Conservation (phyloP, 768 basidiomycete genomes). For the Boletus fagicola region DNA sequence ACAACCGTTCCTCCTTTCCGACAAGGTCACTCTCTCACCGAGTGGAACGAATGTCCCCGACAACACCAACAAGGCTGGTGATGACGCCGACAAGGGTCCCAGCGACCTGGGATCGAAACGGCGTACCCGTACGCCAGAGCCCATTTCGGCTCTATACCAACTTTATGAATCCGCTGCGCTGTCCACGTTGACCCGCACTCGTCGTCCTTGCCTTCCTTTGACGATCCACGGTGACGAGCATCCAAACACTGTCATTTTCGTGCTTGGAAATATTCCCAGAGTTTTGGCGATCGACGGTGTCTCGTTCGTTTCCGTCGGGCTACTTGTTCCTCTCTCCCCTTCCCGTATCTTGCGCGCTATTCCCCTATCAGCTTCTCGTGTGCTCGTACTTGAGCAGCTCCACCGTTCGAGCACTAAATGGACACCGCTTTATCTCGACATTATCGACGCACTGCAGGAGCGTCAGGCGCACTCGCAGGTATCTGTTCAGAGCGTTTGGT, state of each 20-base stretch:
- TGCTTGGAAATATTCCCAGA: constrained; percentile 55
- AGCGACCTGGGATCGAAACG: neutral
- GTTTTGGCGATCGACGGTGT: constrained; percentile 52
- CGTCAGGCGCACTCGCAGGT: constrained; percentile 49
- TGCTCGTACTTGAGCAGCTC: constrained; percentile 83
- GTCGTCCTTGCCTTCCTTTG: constrained; percentile 60
- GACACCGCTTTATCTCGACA: constrained; percentile 84
- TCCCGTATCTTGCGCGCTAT: constrained; percentile 56
- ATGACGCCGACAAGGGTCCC: neutral
- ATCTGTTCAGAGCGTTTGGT: constrained; percentile 56
- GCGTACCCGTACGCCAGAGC: constrained; percentile 7
- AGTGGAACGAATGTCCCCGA: constrained; percentile 34
- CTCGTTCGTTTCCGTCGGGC: constrained; percentile 59
- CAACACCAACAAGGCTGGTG: neutral
- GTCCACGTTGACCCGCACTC: constrained; percentile 60
- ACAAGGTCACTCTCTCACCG: constrained; percentile 30
- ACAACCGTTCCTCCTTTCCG: constrained; percentile 56
- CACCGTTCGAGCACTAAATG: constrained; percentile 77
- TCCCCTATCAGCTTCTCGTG: constrained; percentile 58
- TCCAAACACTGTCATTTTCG: constrained; percentile 68
- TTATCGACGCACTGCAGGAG: constrained; percentile 69
- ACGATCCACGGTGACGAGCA: constrained; percentile 48
- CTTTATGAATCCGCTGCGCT: constrained; percentile 68
- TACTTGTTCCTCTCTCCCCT: constrained; percentile 67
- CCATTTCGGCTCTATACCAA: constrained; percentile 39